Evolutionary conservation across 176 grass and related monocot species (phyloP), one percentile per base, ranked within the genome.

Genomic region (Rhynchospora tenuis): DNA sequence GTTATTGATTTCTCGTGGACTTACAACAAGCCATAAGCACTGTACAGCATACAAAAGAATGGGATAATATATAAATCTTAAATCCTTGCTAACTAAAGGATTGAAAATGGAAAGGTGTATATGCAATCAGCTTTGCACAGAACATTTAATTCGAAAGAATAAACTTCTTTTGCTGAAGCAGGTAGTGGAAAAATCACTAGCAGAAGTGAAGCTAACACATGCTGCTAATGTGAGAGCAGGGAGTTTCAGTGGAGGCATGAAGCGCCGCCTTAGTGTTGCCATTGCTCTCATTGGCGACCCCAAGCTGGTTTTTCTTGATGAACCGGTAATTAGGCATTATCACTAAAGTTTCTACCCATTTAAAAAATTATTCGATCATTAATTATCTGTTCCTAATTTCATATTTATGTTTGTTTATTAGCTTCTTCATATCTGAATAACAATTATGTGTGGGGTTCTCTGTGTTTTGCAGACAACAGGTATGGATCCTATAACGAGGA

Each of bases 401-500:
- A 23, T 20, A 38, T 5, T 16, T 23, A 60, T 62, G 29, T 31
- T 63, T 55, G 1, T n/a, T 74, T 26, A 47, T 12, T 24, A 24
- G 45, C 1, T 50, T 73, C 23, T 50, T 26, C 14, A 73, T 48
- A 73, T 48, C 50, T 48, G 11, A 48, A 5, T 50, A 20, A 50
- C 50, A 73, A 74, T 74, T 74, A 6, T 67, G 4, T 67, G 33
- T 31, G 27, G 63, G 28, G 55, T 5, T 57, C 1, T 67, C 26
- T 67, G 22, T 47, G 12, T 73, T 88, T 16, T 62, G 13, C 78
- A 99, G 96, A 95, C 96, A 80, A 95, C 96, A 61, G 96, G 96
- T 69, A 99, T 99, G 93, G 93, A 99, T 95, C 96, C 96, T 76
- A 95, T 99, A 66, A 99, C 96, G 87, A 91, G 96, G 81, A 93